These are phyloP conservation scores for Thelonectria olida DNA, from an alignment of 2,329 filamentous ascomycete genomes.

Conservation along the genomic window DNA sequence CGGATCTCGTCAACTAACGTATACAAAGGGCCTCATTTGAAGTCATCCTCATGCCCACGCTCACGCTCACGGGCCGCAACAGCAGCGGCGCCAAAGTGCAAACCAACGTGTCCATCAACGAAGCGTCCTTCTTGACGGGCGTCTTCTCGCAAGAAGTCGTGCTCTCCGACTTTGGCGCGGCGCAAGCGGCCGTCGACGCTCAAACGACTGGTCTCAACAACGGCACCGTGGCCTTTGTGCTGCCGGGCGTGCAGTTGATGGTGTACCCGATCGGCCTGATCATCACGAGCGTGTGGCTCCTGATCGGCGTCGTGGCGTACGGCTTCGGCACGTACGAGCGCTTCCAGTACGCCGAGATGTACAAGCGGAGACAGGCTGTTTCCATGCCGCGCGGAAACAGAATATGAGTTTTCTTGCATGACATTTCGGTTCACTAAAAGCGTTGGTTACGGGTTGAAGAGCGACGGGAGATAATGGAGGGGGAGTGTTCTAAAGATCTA, in stretches of 20 bases:
- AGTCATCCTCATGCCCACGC: slow-evolving; percentile 71
- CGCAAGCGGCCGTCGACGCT: slow-evolving; percentile 59
- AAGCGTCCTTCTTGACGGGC: slow-evolving; percentile 76
- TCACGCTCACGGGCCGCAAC: slow-evolving; percentile 70
- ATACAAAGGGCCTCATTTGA: slow-evolving; percentile 65
- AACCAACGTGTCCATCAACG: slow-evolving; percentile 74
- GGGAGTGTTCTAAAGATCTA: slow-evolving; percentile 4
- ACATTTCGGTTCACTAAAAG: not conserved
- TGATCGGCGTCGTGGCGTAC: slow-evolving; percentile 64
- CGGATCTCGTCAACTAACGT: not conserved
- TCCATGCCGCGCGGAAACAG: slow-evolving; percentile 19
- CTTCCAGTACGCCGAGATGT: slow-evolving; percentile 72
- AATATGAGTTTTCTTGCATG: slow-evolving; percentile 17
- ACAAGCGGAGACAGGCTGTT: slow-evolving; percentile 52
- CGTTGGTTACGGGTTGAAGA: not conserved
- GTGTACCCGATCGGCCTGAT: slow-evolving; percentile 77
- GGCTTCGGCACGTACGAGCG: slow-evolving; percentile 73
- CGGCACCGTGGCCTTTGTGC: slow-evolving; percentile 69
- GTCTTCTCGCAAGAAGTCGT: slow-evolving; percentile 70
- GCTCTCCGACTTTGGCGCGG: slow-evolving; percentile 59
- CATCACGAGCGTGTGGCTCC: slow-evolving; percentile 70
- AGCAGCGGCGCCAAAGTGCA: slow-evolving; percentile 60
- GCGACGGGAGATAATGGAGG: not conserved
- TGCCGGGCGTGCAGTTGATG: slow-evolving; percentile 74
- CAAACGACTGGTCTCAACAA: slow-evolving; percentile 56